Evolutionary conservation across 148 eudicot genomes (phyloP).

Genomic region (Arbutus unedo): DNA sequence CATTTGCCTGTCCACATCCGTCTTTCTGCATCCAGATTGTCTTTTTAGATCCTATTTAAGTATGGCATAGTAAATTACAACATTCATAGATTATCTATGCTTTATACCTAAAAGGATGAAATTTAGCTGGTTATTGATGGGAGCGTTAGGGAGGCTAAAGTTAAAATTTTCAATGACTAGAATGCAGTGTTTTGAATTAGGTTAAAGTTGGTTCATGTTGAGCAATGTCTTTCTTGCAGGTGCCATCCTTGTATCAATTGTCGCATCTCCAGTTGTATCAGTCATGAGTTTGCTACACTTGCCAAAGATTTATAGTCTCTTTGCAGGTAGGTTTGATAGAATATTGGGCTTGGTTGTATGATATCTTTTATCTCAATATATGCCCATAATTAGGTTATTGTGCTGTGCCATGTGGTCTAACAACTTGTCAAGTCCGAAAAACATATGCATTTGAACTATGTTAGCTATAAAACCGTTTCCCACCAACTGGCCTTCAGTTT

Average conservation of each 20-base stretch:
- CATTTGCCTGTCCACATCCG: not conserved
- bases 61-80: not conserved
- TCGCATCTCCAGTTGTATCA: conserved; percentile 65
- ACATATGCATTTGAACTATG: not conserved
- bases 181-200: not conserved
- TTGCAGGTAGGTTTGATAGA: conserved; percentile 50
- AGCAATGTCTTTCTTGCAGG: conserved; percentile 38
- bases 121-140: not conserved
- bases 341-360: conserved; percentile 5
- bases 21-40: not conserved
- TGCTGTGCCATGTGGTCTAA: conserved; percentile 5
- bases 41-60: not conserved
- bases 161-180: not conserved
- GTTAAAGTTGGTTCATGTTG: conserved; percentile 3
- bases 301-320: conserved; percentile 73
- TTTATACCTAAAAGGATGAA: not conserved
- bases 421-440: not conserved
- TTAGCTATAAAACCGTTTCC: not conserved
- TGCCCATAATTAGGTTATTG: not conserved
- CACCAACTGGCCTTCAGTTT: not conserved
- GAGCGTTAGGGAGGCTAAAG: not conserved
- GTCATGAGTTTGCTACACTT: conserved; percentile 47
- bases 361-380: not conserved
- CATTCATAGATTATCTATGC: not conserved
- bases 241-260: conserved; percentile 68